Conservation (phyloP, 129 eudicot genomes). For the Rutidosis leptorrhynchoides region DNA sequence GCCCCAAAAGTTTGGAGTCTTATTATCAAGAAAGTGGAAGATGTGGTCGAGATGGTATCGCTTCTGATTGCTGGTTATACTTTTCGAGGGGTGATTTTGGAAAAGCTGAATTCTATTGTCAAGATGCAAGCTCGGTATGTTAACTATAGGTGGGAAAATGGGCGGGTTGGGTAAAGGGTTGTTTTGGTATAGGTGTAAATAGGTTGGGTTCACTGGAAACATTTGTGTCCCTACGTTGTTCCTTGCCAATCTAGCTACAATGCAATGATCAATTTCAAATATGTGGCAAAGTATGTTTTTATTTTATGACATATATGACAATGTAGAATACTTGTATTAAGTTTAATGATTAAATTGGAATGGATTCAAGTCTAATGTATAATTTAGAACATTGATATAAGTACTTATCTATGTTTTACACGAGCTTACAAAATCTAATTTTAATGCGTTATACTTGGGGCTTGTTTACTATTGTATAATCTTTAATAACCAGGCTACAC, state of each 20-base stretch:
- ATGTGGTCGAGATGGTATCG: slow-evolving; percentile 88
- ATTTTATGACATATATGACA: not conserved
- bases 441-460: not conserved
- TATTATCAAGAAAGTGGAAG: slow-evolving; percentile 99
- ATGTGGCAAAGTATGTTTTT: not conserved
- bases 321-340: not conserved
- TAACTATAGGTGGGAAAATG: not conserved
- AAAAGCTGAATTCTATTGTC: slow-evolving; percentile 79
- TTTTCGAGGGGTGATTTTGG: slow-evolving; percentile 75
- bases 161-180: not conserved
- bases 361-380: too few relatives aligned
- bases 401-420: too few relatives aligned
- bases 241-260: not conserved
- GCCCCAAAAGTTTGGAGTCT: slow-evolving; percentile 95
- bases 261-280: not conserved
- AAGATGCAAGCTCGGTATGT: slow-evolving; percentile 70
- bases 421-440: too few relatives aligned
- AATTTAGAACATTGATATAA: too few relatives aligned
- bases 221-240: not conserved
- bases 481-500: slow-evolving; percentile 50
- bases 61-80: slow-evolving; percentile 80
- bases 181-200: not conserved
- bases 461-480: slow-evolving; percentile 11
- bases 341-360: not conserved
- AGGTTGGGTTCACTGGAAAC: not conserved